These are phyloP conservation scores for Entoloma clypeatum DNA, from an alignment of 1,284 basidiomycete genomes.

Conservation along the genomic window DNA sequence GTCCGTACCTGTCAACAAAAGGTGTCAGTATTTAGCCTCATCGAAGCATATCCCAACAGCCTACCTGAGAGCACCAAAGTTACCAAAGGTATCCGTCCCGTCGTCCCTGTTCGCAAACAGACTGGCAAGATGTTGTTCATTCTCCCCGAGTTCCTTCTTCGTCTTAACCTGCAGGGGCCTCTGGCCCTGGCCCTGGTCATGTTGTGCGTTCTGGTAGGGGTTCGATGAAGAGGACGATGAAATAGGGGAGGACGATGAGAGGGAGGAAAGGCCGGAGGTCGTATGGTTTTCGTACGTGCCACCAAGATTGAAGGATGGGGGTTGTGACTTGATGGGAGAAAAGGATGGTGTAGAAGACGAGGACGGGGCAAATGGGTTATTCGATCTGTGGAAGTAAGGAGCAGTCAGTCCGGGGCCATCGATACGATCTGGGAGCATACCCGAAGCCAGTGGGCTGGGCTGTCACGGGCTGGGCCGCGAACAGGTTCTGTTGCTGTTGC, in stretches of 20 bases:
- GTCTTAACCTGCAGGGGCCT: slow-evolving; percentile 41
- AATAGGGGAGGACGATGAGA: slow-evolving; percentile 38
- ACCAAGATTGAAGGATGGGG: slow-evolving; percentile 57
- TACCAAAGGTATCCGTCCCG: slow-evolving; percentile 93
- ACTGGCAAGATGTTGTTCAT: slow-evolving; percentile 74
- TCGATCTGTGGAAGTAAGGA: slow-evolving; percentile 54
- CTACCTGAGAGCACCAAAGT: slow-evolving; percentile 73
- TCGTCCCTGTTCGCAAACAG: slow-evolving; percentile 85
- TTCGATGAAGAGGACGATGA: slow-evolving; percentile 30
- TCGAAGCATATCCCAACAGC: slow-evolving; percentile 18
- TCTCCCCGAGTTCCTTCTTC: slow-evolving; percentile 48
- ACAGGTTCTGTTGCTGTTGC: slow-evolving; percentile 45
- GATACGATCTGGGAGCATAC: slow-evolving; percentile 38
- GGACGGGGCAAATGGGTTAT: slow-evolving; percentile 85
- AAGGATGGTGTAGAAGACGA: slow-evolving; percentile 36
- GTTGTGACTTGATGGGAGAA: slow-evolving; percentile 27
- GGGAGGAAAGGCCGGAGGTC: slow-evolving; percentile 33
- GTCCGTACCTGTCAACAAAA: slow-evolving; percentile 52
- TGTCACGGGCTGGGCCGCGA: slow-evolving; percentile 52
- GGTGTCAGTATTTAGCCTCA: slow-evolving; percentile 7
- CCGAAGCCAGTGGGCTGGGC: slow-evolving; percentile 73
- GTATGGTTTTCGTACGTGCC: slow-evolving; percentile 54
- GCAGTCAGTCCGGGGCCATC: background rate
- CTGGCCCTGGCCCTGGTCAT: slow-evolving; percentile 28
- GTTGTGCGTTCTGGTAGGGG: slow-evolving; percentile 23